Conservation (phyloP, 768 basidiomycete genomes). For the Hygrophorus pudorinus region DNA sequence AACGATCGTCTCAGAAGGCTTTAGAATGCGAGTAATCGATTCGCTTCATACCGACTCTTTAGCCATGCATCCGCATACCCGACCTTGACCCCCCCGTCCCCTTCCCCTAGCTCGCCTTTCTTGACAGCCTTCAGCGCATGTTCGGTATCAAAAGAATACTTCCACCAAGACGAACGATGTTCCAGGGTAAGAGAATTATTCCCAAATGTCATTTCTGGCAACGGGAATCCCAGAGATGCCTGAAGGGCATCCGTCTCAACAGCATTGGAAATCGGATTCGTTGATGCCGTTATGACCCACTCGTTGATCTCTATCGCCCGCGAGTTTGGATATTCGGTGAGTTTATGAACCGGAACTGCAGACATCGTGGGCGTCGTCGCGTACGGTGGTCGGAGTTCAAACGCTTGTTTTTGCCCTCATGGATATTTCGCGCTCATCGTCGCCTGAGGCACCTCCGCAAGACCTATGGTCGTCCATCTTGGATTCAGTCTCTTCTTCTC, state of each 20-base stretch:
- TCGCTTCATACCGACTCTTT: constrained; percentile 61
- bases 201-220: constrained; percentile 97
- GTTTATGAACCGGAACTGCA: constrained; percentile 48
- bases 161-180: constrained; percentile 57
- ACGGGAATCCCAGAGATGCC: constrained; percentile 55
- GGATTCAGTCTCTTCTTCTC: constrained; percentile 72
- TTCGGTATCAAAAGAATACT: constrained; percentile 53
- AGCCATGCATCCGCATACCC: constrained; percentile 94
- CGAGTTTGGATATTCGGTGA: constrained; percentile 60
- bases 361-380: constrained; percentile 26
- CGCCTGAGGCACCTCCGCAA: constrained; percentile 64
- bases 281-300: constrained; percentile 65
- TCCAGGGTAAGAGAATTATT: constrained; percentile 63
- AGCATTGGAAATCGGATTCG: constrained; percentile 74
- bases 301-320: constrained; percentile 56
- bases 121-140: constrained; percentile 66
- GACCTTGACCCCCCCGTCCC: constrained; percentile 91
- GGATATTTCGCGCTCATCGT: constrained; percentile 48
- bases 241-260: constrained; percentile 64
- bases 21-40: constrained; percentile 1
- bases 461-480: constrained; percentile 93
- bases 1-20: constrained; percentile 8
- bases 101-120: constrained; percentile 61
- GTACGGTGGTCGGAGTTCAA: background rate
- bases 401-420: no score